phyloP scores from a whole-genome alignment of 129 eudicot genomes.

The Chrysanthemum makinoi region DNA sequence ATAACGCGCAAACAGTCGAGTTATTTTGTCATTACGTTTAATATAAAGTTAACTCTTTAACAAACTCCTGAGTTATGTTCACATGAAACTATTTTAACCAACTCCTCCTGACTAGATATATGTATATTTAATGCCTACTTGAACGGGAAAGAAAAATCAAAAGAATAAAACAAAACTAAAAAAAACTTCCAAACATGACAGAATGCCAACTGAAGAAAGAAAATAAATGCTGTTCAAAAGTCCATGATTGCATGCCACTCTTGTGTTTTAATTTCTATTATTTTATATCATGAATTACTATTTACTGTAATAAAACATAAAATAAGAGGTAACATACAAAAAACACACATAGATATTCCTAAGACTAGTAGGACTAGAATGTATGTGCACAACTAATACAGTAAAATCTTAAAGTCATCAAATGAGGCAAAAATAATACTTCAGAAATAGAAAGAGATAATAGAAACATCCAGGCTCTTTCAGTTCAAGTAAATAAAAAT shows the following conservation, averaged over 20 bases:
- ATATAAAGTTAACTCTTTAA: not conserved
- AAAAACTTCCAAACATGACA: constrained; percentile 3
- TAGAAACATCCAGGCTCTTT: constrained; percentile 6
- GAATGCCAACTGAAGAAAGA: constrained; percentile 8
- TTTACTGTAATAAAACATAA: constrained; percentile 5
- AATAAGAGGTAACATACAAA: not conserved
- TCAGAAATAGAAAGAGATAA: not conserved
- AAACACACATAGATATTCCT: constrained; percentile 12
- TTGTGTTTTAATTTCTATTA: not conserved
- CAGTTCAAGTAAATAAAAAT: not conserved
- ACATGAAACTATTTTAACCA: constrained; percentile 1
- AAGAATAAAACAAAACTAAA: not conserved
- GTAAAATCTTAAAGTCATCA: not conserved
- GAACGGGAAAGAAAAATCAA: constrained; percentile 12
- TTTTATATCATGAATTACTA: not conserved
- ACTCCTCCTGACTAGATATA: constrained; percentile 1
- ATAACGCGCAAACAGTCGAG: too few relatives aligned
- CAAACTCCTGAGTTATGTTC: not conserved
- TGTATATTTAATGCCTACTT: constrained; percentile 17
- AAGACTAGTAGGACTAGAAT: constrained; percentile 3
- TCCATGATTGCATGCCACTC: constrained; percentile 17
- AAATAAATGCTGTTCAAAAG: constrained; percentile 12
- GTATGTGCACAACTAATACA: not conserved
- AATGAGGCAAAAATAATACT: not conserved
- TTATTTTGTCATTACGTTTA: not conserved